These are phyloP conservation scores for Chytriomyces hyalinus DNA, from an alignment of 192 early-diverging fungal genomes.

Conservation along the genomic window DNA sequence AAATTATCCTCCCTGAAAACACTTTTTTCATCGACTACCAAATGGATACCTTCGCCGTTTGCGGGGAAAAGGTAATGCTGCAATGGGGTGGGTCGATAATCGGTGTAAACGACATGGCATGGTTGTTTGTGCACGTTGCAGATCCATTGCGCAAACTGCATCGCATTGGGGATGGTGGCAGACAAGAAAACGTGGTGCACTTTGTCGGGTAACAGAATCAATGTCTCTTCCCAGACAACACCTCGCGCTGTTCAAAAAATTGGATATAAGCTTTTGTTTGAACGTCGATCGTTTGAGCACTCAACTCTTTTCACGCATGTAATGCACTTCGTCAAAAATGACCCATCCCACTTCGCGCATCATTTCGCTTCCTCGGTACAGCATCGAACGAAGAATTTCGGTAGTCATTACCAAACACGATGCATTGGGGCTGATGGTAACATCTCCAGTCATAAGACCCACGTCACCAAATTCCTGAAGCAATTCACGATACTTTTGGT, in stretches of 20 bases:
- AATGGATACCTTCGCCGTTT: slow-evolving; percentile 89
- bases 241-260: slow-evolving; percentile 74
- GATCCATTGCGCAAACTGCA: slow-evolving; percentile 99
- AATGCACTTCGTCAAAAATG: slow-evolving; percentile 98
- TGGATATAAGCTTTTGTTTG: not conserved
- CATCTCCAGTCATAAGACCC: slow-evolving; percentile 98
- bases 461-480: slow-evolving; percentile 96
- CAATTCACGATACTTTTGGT: slow-evolving; percentile 98
- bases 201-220: slow-evolving; percentile 91
- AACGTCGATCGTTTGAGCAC: not conserved
- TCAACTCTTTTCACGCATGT: slow-evolving; percentile 89
- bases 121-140: slow-evolving; percentile 92
- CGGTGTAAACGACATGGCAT: slow-evolving; percentile 98
- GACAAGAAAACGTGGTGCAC: slow-evolving; percentile 95
- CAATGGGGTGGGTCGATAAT: slow-evolving; percentile 94
- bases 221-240: slow-evolving; percentile 99
- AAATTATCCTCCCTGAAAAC: slow-evolving; percentile 96
- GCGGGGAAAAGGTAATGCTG: slow-evolving; percentile 96
- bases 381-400: slow-evolving; percentile 96
- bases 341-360: slow-evolving; percentile 98
- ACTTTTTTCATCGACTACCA: slow-evolving; percentile 96
- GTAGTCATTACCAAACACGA: slow-evolving; percentile 98
- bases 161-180: slow-evolving; percentile 97
- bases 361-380: slow-evolving; percentile 94
- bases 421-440: slow-evolving; percentile 92